These are phyloP conservation scores for Colletotrichum sp. DNA, from an alignment of 2,329 filamentous ascomycete species.

Conservation along the genomic window DNA sequence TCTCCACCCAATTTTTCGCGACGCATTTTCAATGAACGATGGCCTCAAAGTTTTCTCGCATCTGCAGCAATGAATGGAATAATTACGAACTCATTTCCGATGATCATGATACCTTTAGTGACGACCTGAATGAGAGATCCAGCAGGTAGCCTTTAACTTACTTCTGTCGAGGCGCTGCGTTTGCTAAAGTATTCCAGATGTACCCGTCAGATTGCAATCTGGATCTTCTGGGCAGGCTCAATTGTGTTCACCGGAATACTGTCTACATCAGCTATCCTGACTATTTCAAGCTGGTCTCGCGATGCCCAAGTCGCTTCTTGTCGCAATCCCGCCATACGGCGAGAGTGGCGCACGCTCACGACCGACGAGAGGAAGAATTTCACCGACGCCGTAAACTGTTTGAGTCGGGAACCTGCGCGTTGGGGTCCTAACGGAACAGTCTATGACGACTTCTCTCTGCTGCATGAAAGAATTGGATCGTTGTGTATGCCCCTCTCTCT, in stretches of 20 bases:
- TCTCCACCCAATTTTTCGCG: background rate
- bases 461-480: background rate
- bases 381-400: background rate
- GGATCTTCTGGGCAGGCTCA: background rate
- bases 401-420: background rate
- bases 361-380: background rate
- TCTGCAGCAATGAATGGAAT: background rate
- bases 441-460: background rate
- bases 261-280: background rate
- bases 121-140: background rate
- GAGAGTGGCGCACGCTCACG: background rate
- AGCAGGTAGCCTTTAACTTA: background rate
- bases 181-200: background rate
- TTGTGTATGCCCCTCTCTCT: background rate
- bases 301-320: background rate
- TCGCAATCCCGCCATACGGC: background rate
- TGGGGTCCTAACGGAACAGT: background rate
- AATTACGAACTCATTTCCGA: background rate
- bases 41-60: background rate
- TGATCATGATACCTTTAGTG: background rate
- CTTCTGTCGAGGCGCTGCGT: background rate
- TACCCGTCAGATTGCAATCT: background rate
- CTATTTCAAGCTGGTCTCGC: background rate
- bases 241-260: background rate
- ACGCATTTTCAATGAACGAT: background rate